Evolutionary conservation across 495 filamentous ascomycete species (phyloP).

Genomic region (Aspergillus homomorphus): DNA sequence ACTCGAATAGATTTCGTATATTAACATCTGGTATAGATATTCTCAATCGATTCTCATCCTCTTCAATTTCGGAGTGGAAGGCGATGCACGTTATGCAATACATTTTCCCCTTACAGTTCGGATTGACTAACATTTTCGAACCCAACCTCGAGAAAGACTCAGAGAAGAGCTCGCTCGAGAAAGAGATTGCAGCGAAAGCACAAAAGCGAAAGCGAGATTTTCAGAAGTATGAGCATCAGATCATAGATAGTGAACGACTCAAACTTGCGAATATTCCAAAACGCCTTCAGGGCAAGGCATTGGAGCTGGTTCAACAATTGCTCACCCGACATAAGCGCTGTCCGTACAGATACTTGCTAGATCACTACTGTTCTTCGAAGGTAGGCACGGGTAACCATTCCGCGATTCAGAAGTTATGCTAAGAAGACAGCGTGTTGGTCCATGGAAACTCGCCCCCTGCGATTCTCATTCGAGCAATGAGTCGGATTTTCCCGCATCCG

Average conservation of each 20-base stretch:
- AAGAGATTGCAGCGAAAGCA: constrained; percentile 60
- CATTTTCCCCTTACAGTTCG: constrained; percentile 89
- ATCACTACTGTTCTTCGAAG: constrained; percentile 71
- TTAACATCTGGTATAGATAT: constrained; percentile 58
- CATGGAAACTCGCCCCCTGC: constrained; percentile 27
- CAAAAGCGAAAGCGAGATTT: constrained; percentile 14
- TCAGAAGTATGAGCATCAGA: background rate
- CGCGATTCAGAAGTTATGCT: constrained; percentile 1
- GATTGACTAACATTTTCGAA: constrained; percentile 85
- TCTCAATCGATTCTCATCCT: constrained; percentile 70
- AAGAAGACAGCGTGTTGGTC: constrained; percentile 28
- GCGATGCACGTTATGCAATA: constrained; percentile 81
- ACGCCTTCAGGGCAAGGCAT: constrained; percentile 62
- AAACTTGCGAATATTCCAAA: constrained; percentile 58
- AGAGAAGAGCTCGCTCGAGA: constrained; percentile 81
- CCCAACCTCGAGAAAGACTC: constrained; percentile 44
- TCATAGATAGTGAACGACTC: constrained; percentile 15
- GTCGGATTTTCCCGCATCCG: constrained; percentile 20
- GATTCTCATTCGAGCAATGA: constrained; percentile 15
- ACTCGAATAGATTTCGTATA: background rate
- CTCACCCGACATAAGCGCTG: constrained; percentile 71
- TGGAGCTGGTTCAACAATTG: constrained; percentile 61
- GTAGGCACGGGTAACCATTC: constrained; percentile 30
- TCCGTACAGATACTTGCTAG: constrained; percentile 70
- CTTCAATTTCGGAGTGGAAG: constrained; percentile 43